A percentile compares a stretch with the other conserved stretches of the same genome.
phyloP scores from a whole-genome alignment of 176 grass and related monocot genomes.

The Musa acuminata region DNA sequence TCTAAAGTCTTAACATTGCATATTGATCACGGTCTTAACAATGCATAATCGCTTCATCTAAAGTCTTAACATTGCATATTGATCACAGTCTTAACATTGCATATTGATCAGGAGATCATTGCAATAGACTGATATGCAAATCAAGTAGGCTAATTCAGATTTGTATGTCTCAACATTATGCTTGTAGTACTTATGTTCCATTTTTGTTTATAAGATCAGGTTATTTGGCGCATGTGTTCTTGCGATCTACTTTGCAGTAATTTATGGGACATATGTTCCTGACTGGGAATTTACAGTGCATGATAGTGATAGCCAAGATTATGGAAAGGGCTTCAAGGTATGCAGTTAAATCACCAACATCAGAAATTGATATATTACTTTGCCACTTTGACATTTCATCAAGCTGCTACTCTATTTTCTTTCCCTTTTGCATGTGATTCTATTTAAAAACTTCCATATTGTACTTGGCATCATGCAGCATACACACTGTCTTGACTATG shows the following conservation, averaged over 20 bases:
- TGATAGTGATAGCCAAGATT: conserved; percentile 36
- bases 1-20: no score
- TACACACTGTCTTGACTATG: neutral
- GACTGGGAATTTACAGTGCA: conserved; percentile 82
- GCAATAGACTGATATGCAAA: neutral
- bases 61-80: no score
- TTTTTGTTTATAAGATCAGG: conserved; percentile 32
- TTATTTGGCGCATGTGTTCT: conserved; percentile 63
- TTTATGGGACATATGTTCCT: conserved; percentile 76
- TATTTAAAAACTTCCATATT: no score
- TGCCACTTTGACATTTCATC: neutral
- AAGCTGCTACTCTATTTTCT: neutral
- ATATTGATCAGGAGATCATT: neutral
- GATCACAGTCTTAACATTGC: no score
- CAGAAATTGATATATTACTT: neutral
- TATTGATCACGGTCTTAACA: neutral
- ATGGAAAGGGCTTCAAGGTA: conserved; percentile 61
- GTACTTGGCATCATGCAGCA: no score
- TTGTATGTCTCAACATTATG: neutral
- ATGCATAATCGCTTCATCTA: neutral
- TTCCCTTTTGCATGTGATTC: no score
- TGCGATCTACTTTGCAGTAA: conserved; percentile 49
- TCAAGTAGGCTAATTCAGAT: neutral
- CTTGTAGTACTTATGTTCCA: neutral
- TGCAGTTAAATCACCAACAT: neutral